Base-by-base conservation (phyloP, 306 rosid genomes). In the Quercus ilex region DNA sequence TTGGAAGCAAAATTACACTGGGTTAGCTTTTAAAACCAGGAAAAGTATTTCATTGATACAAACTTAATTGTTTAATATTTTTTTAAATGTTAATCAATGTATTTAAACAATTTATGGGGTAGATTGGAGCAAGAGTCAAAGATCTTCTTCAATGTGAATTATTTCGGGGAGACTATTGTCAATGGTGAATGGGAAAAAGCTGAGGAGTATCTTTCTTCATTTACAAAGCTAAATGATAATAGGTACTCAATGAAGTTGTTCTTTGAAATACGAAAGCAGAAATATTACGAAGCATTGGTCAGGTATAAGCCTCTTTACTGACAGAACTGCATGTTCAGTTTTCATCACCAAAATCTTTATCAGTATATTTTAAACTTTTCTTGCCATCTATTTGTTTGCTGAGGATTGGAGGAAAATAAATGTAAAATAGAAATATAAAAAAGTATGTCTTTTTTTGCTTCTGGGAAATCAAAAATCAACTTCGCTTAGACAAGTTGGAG, bases 91-190 rank as follows among this genome's bases (percentile, higher is more conserved):
- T 49, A 2, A 28, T 65, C 30, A 11, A 11, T 23, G 21, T 46
- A 31, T 14, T 67, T 21, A 62, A 62, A 53, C 35, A 2, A 13
- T 52, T 77, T 13, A 19, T 33, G 68, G 2, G 33, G 74, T 30
- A 77, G 80, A 53, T 68, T 77, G 65, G 80, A 77, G 80, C 74
- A 77, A 67, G 80, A 77, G 55, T 77, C 80, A 33, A 67, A 13
- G 2, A 8, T 77, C 35, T 77, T 65, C 35, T 77, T 77, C 80
- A 77, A 77, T 15, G 19, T 77, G 38, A 53, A 57, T 26, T 77
- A 77, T 77, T 67, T 77, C 35, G 74, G 80, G 59, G 80, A 77
- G 20, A n/a, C 4, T 18, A 33, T 77, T 31, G 21, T 67, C 80
- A 33, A 31, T 14, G 74, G 80, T 53, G 80, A 77, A 21, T 77